Evolutionary conservation across 805 yeast species (phyloP), one percentile per base, ranked within the genome.

Genomic region (Barnettozyma sucrosica): DNA sequence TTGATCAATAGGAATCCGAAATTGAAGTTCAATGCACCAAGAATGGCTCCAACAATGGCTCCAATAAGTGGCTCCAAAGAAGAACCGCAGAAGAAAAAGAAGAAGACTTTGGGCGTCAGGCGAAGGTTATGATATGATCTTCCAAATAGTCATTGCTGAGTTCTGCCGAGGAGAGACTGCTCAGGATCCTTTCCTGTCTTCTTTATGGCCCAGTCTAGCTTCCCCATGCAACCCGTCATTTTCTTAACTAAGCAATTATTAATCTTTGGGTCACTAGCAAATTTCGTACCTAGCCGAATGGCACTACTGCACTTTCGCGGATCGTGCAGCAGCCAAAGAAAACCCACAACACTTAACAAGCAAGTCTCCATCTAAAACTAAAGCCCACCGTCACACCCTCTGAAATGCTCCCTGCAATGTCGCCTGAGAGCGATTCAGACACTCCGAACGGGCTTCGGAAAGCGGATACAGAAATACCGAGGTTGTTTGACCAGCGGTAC

Each of bases 101-200:
- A 30, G 18, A 47, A 30, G 41, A 39, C 50, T 1, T 41, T 47
- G 11, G 50, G 50, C 2, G 21, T 47, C 14, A 33, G 50, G 43
- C 40, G 50, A 10, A 43, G 50, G 36, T n/a, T 39, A 5, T 39
- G 21, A 7, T n/a, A n/a, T n/a, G n/a, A n/a, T n/a, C n/a, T n/a
- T n/a, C n/a, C n/a, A n/a, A n/a, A n/a, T n/a, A n/a, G n/a, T n/a
- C n/a, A n/a, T n/a, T n/a, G n/a, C n/a, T n/a, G n/a, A n/a, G n/a
- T n/a, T n/a, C n/a, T n/a, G n/a, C n/a, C n/a, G n/a, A n/a, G n/a
- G n/a, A n/a, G n/a, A n/a, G n/a, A n/a, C n/a, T n/a, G n/a, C n/a
- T n/a, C n/a, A n/a, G n/a, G n/a, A n/a, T n/a, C n/a, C n/a, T n/a
- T n/a, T n/a, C n/a, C n/a, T n/a, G n/a, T n/a, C n/a, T n/a, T n/a